phyloP scores from a whole-genome alignment of 2,329 filamentous ascomycete species.

The Epichloe gansuensis region DNA sequence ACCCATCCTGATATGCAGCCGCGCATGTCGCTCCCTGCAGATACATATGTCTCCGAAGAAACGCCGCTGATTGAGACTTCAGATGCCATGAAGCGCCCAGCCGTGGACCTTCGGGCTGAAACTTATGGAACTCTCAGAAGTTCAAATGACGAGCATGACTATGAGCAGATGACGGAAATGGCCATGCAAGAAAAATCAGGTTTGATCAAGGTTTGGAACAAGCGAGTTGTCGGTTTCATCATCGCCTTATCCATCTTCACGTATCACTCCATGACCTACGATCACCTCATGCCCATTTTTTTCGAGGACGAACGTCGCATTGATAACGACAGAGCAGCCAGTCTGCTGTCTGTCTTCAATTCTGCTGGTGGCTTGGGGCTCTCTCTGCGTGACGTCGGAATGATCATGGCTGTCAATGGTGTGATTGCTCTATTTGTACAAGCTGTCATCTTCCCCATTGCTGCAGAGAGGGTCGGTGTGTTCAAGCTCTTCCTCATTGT shows the following conservation, averaged over 20 bases:
- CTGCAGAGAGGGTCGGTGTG: conserved; percentile 44
- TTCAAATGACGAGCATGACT: conserved; percentile 31
- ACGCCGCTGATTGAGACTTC: conserved; percentile 66
- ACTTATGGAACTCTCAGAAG: conserved; percentile 60
- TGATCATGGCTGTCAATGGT: conserved; percentile 47
- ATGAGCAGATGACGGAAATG: conserved; percentile 21
- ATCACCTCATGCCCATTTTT: conserved; percentile 85
- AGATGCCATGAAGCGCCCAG: conserved; percentile 58
- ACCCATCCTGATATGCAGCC: conserved; percentile 76
- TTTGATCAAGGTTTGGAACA: conserved; percentile 34
- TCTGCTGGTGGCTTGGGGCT: conserved; percentile 50
- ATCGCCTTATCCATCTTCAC: conserved; percentile 81
- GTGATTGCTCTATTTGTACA: conserved; percentile 47
- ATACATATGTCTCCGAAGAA: conserved; percentile 45
- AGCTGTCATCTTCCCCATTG: conserved; percentile 46
- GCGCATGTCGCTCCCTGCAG: conserved; percentile 30
- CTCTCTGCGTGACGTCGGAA: conserved; percentile 47
- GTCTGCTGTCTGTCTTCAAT: conserved; percentile 33
- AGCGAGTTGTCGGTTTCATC: conserved; percentile 61
- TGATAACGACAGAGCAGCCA: conserved; percentile 20
- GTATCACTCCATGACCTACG: conserved; percentile 91
- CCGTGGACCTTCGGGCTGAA: conserved; percentile 62
- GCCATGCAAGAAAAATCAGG: conserved; percentile 21
- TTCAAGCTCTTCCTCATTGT: conserved; percentile 46
- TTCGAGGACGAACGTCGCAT: conserved; percentile 60